Evolutionary conservation across 2,329 filamentous ascomycete genomes (phyloP), one percentile per base, ranked within the genome.

Genomic region (Cryphonectria nitschkei): DNA sequence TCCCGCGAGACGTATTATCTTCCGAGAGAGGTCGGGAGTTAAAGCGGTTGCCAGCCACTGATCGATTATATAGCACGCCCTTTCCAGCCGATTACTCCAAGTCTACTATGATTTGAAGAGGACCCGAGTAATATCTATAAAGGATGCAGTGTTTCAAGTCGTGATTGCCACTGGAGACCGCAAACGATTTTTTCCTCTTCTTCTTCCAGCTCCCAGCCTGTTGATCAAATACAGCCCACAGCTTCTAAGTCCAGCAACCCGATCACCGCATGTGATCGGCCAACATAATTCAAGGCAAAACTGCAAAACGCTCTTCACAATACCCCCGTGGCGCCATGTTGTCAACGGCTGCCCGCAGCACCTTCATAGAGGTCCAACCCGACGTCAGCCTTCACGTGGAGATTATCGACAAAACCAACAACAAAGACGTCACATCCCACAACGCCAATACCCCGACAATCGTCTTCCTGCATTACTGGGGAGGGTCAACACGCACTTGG

Each of bases 401-500:
- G 9, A 29, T 56, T 14, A 13, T 34, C 54, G 7, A 32, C 14
- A 16, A 52, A 26, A 9, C 8, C 22, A 19, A 19, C 37, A 11
- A n/a, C 4, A 13, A 3, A 3, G 39, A 13, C 14, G 14, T 3
- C 41, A 13, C 41, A n/a, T 3, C 8, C 22, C n/a, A 11, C 54
- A 4, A 13, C 26, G 26, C 32, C 54, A 32, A 58, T 26, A 58
- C 54, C 4, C 75, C 61, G 22, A 63, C 34, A 5, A 29, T 63
- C 19, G 32, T 81, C 65, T 82, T 82, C 64, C 74, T 81, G 11
- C 80, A 82, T 69, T 81, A 80, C 75, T 82, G 78, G 79, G 80
- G 79, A 22, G 80, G 80, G 43, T 81, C 78, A 9, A 78, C 78
- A 11, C 70, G 70, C 0, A 81, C 79, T 8, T 82, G 77, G 76